A percentile compares a stretch with the other conserved stretches of the same genome.
Evolutionary conservation across 305 asterid genomes (phyloP).

Genomic region (Salvia sclarea): DNA sequence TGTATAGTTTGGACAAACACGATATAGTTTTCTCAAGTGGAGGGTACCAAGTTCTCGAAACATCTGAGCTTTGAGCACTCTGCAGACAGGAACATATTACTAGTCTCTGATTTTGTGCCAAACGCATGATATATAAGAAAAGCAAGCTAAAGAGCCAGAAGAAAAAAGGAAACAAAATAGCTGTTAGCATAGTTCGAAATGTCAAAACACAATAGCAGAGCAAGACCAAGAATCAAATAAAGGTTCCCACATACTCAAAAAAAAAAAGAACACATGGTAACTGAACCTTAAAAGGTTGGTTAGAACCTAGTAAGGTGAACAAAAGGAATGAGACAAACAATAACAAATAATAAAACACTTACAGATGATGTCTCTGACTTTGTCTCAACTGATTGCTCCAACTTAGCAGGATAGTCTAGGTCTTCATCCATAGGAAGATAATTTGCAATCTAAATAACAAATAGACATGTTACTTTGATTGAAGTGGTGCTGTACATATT

Average conservation of each 20-base stretch:
- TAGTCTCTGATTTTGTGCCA: conserved; percentile 7
- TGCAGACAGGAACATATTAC: conserved; percentile 43
- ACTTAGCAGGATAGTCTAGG: conserved; percentile 83
- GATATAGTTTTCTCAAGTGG: conserved; percentile 97
- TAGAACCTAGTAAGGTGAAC: conserved; percentile 24
- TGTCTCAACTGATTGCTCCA: conserved; percentile 71
- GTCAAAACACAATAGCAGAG: conserved; percentile 2
- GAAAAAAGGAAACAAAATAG: not conserved
- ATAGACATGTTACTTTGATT: conserved; percentile 25
- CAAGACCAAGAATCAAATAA: not conserved
- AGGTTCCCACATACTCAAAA: conserved; percentile 18
- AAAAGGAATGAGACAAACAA: conserved; percentile 18
- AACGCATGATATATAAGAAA: conserved; percentile 14
- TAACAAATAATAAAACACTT: conserved; percentile 37
- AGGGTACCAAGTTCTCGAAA: conserved; percentile 86
- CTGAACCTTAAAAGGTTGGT: conserved; percentile 16
- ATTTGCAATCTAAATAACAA: conserved; percentile 77
- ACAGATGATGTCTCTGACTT: conserved; percentile 68
- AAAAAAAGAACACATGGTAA: conserved; percentile 14
- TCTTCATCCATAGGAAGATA: conserved; percentile 88
- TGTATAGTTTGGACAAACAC: conserved; percentile 87
- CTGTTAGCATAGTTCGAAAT: conserved; percentile 4
- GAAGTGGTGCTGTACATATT: conserved; percentile 7
- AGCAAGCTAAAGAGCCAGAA: conserved; percentile 25
- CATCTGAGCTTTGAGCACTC: conserved; percentile 73